phyloP scores from a whole-genome alignment of 2,329 filamentous ascomycete species.

The Lachnellula subtilissima region DNA sequence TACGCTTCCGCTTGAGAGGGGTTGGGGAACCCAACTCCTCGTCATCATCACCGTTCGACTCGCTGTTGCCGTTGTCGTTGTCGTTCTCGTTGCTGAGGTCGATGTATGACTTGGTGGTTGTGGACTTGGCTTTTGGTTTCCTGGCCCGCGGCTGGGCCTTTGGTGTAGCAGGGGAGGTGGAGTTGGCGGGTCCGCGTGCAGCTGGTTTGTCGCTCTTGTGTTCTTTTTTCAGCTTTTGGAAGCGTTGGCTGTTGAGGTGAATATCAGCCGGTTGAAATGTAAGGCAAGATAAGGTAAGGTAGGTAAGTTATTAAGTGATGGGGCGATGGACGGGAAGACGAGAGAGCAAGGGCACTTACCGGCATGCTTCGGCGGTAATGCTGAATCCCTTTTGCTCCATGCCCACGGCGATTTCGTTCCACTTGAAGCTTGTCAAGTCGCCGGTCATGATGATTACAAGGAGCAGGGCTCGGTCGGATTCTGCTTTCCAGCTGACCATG shows the following conservation, averaged over 20 bases:
- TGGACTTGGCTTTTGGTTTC: neutral
- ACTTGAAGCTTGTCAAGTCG: conserved; percentile 21
- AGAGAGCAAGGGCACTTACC: conserved; percentile 19
- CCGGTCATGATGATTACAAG: conserved; percentile 27
- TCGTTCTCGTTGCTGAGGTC: neutral
- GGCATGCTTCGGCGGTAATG: conserved; percentile 28
- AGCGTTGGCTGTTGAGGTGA: conserved; percentile 24
- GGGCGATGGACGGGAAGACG: neutral
- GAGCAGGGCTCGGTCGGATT: conserved; percentile 27
- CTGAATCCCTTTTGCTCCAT: conserved; percentile 22
- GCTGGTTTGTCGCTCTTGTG: neutral
- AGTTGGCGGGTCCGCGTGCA: neutral
- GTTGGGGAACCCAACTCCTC: conserved; percentile 5
- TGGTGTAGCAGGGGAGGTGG: neutral
- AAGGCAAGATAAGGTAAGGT: neutral
- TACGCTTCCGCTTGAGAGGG: conserved; percentile 13
- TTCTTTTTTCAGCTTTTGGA: conserved; percentile 27
- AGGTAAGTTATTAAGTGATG: neutral
- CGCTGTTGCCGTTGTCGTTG: neutral
- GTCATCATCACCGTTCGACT: conserved; percentile 8
- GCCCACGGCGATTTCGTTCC: conserved; percentile 18
- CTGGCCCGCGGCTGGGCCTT: neutral
- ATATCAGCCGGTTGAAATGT: conserved; percentile 1
- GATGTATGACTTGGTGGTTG: neutral
- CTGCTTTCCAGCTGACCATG: conserved; percentile 24